Evolutionary conservation across 2,329 filamentous ascomycete species (phyloP), one percentile per base, ranked within the genome.

Genomic region (Stylonectria norvegica): DNA sequence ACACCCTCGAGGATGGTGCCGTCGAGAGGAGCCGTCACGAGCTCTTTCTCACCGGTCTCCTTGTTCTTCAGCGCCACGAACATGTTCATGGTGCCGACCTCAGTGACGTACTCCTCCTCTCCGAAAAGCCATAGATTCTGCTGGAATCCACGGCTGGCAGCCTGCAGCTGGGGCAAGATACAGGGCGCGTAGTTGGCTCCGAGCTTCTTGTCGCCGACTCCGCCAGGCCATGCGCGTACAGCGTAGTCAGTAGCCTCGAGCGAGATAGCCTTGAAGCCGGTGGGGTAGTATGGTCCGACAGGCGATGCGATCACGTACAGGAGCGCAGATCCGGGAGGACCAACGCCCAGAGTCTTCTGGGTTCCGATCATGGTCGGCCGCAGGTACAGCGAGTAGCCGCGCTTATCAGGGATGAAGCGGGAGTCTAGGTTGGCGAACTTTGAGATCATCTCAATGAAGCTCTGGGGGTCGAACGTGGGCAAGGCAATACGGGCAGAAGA

Each of bases 131-230:
- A 98, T 38, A 98, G 76, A 69, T 97, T 98, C 73, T 98, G 93
- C 70, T 97, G 91, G 77, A 90, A 95, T 16, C 93, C 93, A 41
- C 89, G 81, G 65, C 83, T 86, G 32, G 89, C 89, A 29, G 93
- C 93, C 68, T 95, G 81, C 58, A 93, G 79, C 70, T 98, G 93
- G 14, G 93, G 93, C n/a, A 97, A 74, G 58, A 98, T 91, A 72
- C 93, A 97, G 5, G 93, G 93, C n/a, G 93, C 93, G 66, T 98
- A 98, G 78, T 98, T 98, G 60, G 91, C 93, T 47, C 93, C 93
- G 22, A 98, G 82, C 74, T 98, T 98, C 81, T 93, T 95, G 73
- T 97, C 89, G 57, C 93, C 93, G 20, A 96, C 91, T 62, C 93
- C 93, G 45, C 93, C 93, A 33, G 93, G 93, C 93, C 93, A 98